Base-by-base conservation (phyloP, 1,139 yeast species). In the Debaryomycetaceae sp. region DNA sequence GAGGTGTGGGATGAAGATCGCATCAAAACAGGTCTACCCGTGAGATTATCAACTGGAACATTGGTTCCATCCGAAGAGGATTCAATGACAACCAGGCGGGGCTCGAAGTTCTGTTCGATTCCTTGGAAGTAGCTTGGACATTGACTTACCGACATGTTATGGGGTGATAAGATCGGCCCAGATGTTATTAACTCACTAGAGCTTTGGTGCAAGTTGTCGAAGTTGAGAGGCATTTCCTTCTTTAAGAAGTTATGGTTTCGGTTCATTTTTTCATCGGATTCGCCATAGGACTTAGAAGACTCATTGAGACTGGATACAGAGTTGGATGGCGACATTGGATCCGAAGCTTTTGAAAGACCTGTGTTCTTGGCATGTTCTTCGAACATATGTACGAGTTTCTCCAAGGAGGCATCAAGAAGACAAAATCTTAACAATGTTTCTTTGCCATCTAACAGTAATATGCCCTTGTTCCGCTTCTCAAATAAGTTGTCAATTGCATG, bases 1-100 rank as follows among this genome's bases (percentile, higher is more conserved):
- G 87, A 82, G 0, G 88, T 82, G 51, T 80, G 85, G 1, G 89
- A 83, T 5, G 80, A 68, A 4, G 83, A 78, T 54, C 83, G 74
- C 65, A 82, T 75, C 47, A 84, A 66, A 20, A 85, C 82, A 1
- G 91, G 88, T 50, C 84, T 70, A 38, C 95, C 95, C 0, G 93
- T 85, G 30, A 75, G 67, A 45, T 80, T 74, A 65, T 85, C 93
- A 47, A 85, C 72, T 0, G 89, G 83, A 6, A 76, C 71, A 42
- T 66, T 66, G 40, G 64, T 68, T 34, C 85, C 87, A 45, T 77
- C 78, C 7, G 78, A 76, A 20, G 78, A 71, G 0, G 80, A 70
- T 41, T 81, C 87, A 34, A 75, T 69, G 4, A 85, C 90, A 62
- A 85, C 87, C 56, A 78, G 79, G 65, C 85, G 93, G 1, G 91